A percentile compares a stretch with the other conserved stretches of the same genome.
These are phyloP conservation scores for Fusarium robinianum DNA, from an alignment of 2,329 filamentous ascomycete genomes.

Conservation along the genomic window DNA sequence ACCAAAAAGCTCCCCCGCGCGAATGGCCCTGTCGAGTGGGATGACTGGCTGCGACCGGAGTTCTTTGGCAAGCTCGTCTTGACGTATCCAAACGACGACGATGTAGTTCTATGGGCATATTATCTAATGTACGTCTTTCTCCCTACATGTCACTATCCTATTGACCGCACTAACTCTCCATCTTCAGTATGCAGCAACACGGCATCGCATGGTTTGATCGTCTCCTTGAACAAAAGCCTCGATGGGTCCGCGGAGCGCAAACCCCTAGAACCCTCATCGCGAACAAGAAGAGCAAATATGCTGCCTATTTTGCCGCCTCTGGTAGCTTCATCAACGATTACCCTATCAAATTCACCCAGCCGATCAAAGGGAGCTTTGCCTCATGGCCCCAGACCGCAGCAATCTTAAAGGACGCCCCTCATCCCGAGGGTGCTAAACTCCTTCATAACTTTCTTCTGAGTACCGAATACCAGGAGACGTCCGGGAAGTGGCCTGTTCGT, in stretches of 20 bases:
- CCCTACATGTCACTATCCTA: background rate
- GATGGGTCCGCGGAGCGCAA: conserved; percentile 57
- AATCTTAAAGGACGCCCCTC: conserved; percentile 53
- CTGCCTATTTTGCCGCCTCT: conserved; percentile 42
- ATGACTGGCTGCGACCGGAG: conserved; percentile 50
- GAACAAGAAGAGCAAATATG: conserved; percentile 36
- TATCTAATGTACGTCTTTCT: conserved; percentile 48
- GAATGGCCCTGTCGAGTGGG: conserved; percentile 44
- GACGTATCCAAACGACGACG: conserved; percentile 61
- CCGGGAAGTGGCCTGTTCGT: conserved; percentile 42
- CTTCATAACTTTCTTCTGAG: conserved; percentile 53
- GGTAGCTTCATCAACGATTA: conserved; percentile 22
- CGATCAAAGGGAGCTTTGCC: conserved; percentile 48
- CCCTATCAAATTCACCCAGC: conserved; percentile 36
- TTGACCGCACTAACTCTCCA: background rate
- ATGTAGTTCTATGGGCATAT: conserved; percentile 56
- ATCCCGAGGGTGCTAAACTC: conserved; percentile 56
- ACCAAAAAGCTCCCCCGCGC: too few species aligned
- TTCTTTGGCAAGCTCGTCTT: conserved; percentile 58
- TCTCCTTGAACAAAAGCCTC: conserved; percentile 53
- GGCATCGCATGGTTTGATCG: conserved; percentile 53
- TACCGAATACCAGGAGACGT: conserved; percentile 43
- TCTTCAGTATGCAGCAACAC: conserved; percentile 43
- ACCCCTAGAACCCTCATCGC: conserved; percentile 47
- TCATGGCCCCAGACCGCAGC: conserved; percentile 54